Evolutionary conservation across 169 alveolate genomes (phyloP).

Genomic region (Plasmodium vivax): DNA sequence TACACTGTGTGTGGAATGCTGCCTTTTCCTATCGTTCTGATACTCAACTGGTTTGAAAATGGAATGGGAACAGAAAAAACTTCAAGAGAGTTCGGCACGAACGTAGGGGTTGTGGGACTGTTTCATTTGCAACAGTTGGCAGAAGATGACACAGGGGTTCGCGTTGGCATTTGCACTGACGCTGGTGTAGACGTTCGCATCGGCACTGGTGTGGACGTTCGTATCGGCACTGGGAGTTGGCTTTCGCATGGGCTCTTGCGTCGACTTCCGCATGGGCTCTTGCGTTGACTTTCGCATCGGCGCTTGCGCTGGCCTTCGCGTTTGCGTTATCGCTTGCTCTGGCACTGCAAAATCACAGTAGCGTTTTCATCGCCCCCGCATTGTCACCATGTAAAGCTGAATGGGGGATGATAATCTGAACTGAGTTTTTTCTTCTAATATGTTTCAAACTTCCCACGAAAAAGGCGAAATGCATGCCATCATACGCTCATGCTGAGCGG

Average conservation of each 20-base stretch:
- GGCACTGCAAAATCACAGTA: neutral
- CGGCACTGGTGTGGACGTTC: neutral
- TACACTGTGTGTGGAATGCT: neutral
- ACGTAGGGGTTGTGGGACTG: neutral
- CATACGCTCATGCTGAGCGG: neutral
- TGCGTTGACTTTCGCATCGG: neutral
- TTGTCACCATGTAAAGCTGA: neutral
- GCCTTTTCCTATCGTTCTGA: neutral
- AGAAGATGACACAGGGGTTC: neutral
- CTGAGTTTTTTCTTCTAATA: neutral
- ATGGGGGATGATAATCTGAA: neutral
- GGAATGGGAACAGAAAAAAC: neutral
- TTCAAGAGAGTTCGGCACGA: neutral
- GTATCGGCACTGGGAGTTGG: no score
- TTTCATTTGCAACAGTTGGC: neutral
- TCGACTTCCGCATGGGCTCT: neutral
- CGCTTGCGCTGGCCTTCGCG: neutral
- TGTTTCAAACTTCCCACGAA: neutral
- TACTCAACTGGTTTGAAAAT: neutral
- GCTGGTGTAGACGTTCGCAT: neutral
- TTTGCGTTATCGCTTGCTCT: neutral
- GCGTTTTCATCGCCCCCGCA: neutral
- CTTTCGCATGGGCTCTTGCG: neutral
- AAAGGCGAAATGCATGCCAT: neutral
- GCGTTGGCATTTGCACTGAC: neutral